Conservation (phyloP, 1,284 basidiomycete genomes). For the Jaminaea rosea region DNA sequence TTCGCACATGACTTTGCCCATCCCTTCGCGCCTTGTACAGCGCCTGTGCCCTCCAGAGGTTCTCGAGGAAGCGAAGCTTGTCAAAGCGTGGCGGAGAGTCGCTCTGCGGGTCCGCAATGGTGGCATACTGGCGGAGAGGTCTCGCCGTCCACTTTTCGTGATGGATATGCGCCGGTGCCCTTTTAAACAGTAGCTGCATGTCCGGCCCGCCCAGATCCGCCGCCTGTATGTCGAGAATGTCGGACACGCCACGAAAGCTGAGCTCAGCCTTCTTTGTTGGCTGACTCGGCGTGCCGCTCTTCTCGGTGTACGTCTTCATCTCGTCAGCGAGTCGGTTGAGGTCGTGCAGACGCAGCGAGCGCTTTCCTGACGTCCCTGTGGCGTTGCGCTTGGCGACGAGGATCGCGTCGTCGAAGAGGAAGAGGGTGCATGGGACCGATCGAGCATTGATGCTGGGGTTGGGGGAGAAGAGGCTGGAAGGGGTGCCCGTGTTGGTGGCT, state of each 20-base stretch:
- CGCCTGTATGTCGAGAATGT: slow-evolving; percentile 71
- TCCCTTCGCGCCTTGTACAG: slow-evolving; percentile 29
- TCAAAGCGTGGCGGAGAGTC: slow-evolving; percentile 21
- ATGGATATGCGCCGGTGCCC: slow-evolving; percentile 18
- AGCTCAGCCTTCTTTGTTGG: slow-evolving; percentile 61
- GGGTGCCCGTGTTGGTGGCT: slow-evolving; percentile 28
- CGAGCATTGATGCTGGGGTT: slow-evolving; percentile 1
- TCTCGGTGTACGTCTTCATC: slow-evolving; percentile 43
- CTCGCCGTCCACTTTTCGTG: slow-evolving; percentile 30
- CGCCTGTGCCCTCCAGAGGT: slow-evolving; percentile 41
- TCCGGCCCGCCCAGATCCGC: slow-evolving; percentile 53
- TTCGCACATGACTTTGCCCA: slow-evolving; percentile 23
- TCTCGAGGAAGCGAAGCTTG: slow-evolving; percentile 43
- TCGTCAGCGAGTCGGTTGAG: slow-evolving; percentile 59
- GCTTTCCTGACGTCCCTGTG: slow-evolving; percentile 62
- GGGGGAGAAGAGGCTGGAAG: slow-evolving; percentile 12
- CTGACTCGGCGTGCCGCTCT: slow-evolving; percentile 41
- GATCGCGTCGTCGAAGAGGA: slow-evolving; percentile 90
- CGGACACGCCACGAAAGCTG: slow-evolving; percentile 74
- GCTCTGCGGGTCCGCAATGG: slow-evolving; percentile 10
- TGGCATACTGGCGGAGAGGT: slow-evolving; percentile 28
- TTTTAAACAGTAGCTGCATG: slow-evolving; percentile 59
- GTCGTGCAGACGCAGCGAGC: slow-evolving; percentile 74
- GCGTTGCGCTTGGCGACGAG: slow-evolving; percentile 79
- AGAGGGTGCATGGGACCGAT: slow-evolving; percentile 71